Evolutionary conservation across 345 rosid genomes (phyloP), one percentile per base, ranked within the genome.

Genomic region (Eucalyptus cloeziana): DNA sequence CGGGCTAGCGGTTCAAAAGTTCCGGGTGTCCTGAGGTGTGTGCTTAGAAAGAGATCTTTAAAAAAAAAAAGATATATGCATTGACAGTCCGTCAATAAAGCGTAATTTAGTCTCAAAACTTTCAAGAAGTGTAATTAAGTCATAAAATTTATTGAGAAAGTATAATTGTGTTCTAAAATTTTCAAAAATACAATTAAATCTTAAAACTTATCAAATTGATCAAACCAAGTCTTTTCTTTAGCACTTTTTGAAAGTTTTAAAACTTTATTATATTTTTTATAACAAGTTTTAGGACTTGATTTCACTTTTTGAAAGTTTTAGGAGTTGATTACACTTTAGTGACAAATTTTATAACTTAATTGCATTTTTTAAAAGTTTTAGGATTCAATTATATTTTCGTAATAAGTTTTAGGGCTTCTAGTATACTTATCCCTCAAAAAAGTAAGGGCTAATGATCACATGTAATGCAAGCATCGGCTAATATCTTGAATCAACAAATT

Each of bases 251-350:
- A 52, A 19, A 19, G 0, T 52, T 19, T 52, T 52, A 52, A 0
- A 2, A 52, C 0, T 52, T 52, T 19, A 21, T 52, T 52, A 0
- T 52, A 52, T 4, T 52, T 52, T 52, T 19, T 4, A 7, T 7
- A 2, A 19, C 1, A 52, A 52, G 4, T 52, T 52, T 52, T 19
- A 52, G 2, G 0, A 52, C 10, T 52, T 19, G 0, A 52, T 52
- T 7, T 52, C 4, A 7, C 9, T 52, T 52, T 52, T 52, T 52
- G 0, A 52, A 52, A 17, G 0, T 52, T 19, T 52, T 52, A 52
- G 0, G 0, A 52, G 2, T 52, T 0, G 1, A 52, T 19, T 19
- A 1, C 2, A 52, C 4, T 19, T 52, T 19, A 1, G 0, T 6
- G 0, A 52, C 0, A 19, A 52, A 10, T 19, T 52, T 19, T 52